A percentile compares a stretch with the other conserved stretches of the same genome.
Evolutionary conservation across 495 filamentous ascomycete species (phyloP).

Genomic region (Lophium mytilinum): DNA sequence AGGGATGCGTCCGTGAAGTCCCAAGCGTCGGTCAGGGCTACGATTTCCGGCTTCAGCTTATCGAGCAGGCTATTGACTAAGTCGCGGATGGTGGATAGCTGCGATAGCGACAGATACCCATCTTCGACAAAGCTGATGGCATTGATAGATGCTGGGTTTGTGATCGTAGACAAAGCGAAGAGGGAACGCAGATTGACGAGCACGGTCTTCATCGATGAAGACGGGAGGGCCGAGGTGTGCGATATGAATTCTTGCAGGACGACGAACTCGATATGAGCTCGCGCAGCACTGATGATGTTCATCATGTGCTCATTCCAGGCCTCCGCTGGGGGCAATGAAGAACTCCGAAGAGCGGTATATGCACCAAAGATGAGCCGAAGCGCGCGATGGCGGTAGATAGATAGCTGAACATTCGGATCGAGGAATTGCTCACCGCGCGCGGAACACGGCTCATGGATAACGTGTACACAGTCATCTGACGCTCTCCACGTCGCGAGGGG

Average conservation of each 20-base stretch:
- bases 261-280: constrained; percentile 8
- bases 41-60: constrained; percentile 16
- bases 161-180: constrained; percentile 24
- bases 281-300: constrained; percentile 6
- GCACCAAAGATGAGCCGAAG: neutral
- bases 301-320: constrained; percentile 17
- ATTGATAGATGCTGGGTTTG: constrained; percentile 11
- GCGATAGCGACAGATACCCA: constrained; percentile 8
- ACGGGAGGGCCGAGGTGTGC: constrained; percentile 8
- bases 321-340: neutral
- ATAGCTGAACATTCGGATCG: constrained; percentile 3
- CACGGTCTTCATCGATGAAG: constrained; percentile 7
- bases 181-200: constrained; percentile 14
- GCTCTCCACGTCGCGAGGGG: too few species aligned
- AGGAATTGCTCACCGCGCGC: constrained; percentile 5
- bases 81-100: constrained; percentile 12
- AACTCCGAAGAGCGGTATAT: neutral
- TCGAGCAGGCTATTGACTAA: constrained; percentile 17
- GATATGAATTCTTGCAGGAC: constrained; percentile 1
- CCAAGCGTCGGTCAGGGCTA: constrained; percentile 32
- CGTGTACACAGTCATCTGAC: neutral
- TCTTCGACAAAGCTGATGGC: constrained; percentile 20
- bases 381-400: constrained; percentile 11
- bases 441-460: neutral
- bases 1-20: constrained; percentile 28